These are phyloP conservation scores for Sugiyamaella boreocaroliniensis DNA, from an alignment of 805 yeast species.

Conservation along the genomic window DNA sequence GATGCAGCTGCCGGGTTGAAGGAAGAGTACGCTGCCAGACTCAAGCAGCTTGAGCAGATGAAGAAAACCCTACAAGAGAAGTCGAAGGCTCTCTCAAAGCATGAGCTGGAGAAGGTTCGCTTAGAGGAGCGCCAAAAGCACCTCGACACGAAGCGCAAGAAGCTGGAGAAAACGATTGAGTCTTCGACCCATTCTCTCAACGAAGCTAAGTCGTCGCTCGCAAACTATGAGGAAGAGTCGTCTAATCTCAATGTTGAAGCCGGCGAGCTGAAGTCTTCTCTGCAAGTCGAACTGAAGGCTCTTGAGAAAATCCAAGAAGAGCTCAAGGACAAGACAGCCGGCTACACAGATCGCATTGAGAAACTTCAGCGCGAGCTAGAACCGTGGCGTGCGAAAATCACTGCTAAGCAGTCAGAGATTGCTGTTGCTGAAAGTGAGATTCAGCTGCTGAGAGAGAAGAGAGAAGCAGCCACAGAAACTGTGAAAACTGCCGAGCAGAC, in stretches of 20 bases:
- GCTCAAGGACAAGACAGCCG: conserved; percentile 68
- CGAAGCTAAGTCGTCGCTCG: conserved; percentile 42
- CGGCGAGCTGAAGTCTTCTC: conserved; percentile 37
- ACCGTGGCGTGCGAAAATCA: conserved; percentile 74
- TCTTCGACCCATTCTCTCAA: conserved; percentile 41
- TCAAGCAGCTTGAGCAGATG: conserved; percentile 19
- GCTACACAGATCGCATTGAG: conserved; percentile 58
- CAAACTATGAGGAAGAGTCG: conserved; percentile 41
- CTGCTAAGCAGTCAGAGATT: conserved; percentile 55
- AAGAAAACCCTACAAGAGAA: conserved; percentile 28
- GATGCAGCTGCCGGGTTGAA: conserved; percentile 32
- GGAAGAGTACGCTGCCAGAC: conserved; percentile 15
- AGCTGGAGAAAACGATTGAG: conserved; percentile 49
- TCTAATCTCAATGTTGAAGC: conserved; percentile 41
- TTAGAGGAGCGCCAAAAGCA: conserved; percentile 73
- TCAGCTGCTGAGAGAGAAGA: conserved; percentile 48
- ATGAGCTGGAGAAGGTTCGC: conserved; percentile 57
- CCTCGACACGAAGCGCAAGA: conserved; percentile 49
- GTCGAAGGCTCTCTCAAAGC: conserved; percentile 29
- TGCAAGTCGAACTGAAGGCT: conserved; percentile 47
- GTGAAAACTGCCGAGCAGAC: conserved; percentile 39
- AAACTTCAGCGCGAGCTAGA: conserved; percentile 57
- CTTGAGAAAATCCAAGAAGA: conserved; percentile 58
- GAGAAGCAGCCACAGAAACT: conserved; percentile 39
- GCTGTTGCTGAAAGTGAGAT: conserved; percentile 60